These are phyloP conservation scores for Dendrothele bispora DNA, from an alignment of 768 basidiomycete genomes.

Conservation along the genomic window DNA sequence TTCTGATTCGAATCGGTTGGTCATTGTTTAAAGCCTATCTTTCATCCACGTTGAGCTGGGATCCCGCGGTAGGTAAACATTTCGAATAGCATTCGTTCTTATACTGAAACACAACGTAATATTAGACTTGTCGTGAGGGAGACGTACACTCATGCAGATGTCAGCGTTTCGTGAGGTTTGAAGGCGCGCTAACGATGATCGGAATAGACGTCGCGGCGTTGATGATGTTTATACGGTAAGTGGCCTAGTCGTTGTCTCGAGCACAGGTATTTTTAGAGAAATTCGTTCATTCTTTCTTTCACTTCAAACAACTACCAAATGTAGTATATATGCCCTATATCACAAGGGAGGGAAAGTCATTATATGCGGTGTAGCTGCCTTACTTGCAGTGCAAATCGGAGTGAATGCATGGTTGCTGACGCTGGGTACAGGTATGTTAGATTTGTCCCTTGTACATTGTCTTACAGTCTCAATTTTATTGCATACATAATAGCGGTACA, in stretches of 20 bases:
- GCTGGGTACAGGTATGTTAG: neutral
- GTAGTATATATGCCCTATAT: slow-evolving; percentile 5
- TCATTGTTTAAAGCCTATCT: no score
- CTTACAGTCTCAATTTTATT: neutral
- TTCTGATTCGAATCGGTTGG: no score
- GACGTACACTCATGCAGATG: no score
- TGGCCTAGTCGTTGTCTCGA: no score
- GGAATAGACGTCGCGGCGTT: neutral
- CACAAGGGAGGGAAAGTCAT: neutral
- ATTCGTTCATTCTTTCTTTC: neutral
- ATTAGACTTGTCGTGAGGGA: no score
- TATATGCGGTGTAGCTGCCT: neutral
- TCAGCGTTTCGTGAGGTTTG: slow-evolving; percentile 1
- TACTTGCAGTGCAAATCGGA: neutral
- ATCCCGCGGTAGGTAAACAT: no score
- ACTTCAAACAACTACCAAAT: neutral
- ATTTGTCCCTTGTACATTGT: neutral
- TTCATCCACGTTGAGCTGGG: no score
- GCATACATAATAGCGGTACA: neutral
- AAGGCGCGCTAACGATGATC: slow-evolving; percentile 5
- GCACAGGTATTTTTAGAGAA: no score
- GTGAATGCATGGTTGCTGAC: slow-evolving; percentile 1
- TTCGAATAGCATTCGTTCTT: no score
- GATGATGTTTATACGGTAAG: slow-evolving; percentile 6
- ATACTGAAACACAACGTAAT: no score